Base-by-base conservation (phyloP, 148 eudicot species). In the Fallopia convolvulus region DNA sequence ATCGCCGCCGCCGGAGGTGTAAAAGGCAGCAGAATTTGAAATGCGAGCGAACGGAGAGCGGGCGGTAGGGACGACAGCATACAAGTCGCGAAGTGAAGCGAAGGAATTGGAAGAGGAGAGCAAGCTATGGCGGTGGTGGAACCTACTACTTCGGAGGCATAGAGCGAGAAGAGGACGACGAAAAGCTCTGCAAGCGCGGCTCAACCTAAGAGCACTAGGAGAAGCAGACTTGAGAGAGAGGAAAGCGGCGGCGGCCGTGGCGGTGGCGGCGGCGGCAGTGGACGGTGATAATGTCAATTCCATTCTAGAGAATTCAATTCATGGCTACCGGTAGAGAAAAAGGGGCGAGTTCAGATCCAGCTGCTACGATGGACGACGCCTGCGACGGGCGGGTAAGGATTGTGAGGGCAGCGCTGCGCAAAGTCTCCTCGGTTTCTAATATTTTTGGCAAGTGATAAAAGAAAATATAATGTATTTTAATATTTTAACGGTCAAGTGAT, bases 251-350 rank as follows among this genome's bases (percentile, higher is more conserved):
- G 56, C 78, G 84, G 83, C 91, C 72, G 93, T 72, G 49, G 89
- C 77, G 74, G 83, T 44, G 20, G 78, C 46, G 70, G 78, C 46
- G 70, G 83, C 79, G 48, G 84, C 26, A 0, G 85, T 48, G 13
- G 89, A 21, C 18, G 85, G 61, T 32, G 84, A 76, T 42, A 90
- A 72, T 23, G 91, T 82, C 39, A 91, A 86, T 83, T 93, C 98
- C 98, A 91, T 91, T 84, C 79, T 36, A 44, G 74, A 33, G 2
- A 55, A 20, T n/a, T 55, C 61, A 55, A 55, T 55, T 55, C 56
- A 50, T 50, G n/a, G 56, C n/a, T 5, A 0, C 6, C 18, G 10
- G 20, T 3, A 50, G 6, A 13, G 6, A 50, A 17, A 50, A 6
- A 10, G 61, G 23, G 15, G 50, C 50, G 26, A 55, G n/a, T n/a